Conservation (phyloP, 1,139 yeast species). For the Yamadazyma taylorii region DNA sequence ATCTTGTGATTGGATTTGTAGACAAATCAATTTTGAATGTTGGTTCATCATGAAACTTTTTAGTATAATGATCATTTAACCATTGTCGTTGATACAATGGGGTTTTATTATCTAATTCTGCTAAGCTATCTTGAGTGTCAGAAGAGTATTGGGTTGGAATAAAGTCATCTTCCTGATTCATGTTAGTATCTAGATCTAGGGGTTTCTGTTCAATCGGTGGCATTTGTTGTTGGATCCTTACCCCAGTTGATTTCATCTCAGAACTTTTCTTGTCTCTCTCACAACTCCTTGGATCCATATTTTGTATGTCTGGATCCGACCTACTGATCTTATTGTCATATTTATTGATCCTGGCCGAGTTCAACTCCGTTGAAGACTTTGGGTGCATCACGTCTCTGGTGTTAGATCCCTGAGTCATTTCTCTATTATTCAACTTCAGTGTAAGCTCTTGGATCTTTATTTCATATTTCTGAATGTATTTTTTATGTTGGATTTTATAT, state of each 20-base stretch:
- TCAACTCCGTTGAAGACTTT: too few species aligned
- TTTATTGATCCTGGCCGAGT: not conserved
- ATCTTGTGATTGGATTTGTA: conserved; percentile 27
- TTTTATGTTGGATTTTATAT: conserved; percentile 14
- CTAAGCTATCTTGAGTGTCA: conserved; percentile 9
- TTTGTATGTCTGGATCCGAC: not conserved
- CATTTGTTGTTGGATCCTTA: too few species aligned
- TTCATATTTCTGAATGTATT: conserved; percentile 14
- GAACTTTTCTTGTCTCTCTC: too few species aligned
- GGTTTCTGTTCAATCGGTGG: too few species aligned
- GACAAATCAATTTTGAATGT: conserved; percentile 26
- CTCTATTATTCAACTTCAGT: not conserved
- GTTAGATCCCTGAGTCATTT: too few species aligned
- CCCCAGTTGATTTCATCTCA: too few species aligned
- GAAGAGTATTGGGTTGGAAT: conserved; percentile 14
- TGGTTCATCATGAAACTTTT: conserved; percentile 21
- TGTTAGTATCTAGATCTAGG: too few species aligned
- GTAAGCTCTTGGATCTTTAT: conserved; percentile 11
- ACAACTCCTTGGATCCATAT: too few species aligned
- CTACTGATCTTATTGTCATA: not conserved
- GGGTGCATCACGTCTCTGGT: not conserved
- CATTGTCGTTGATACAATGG: conserved; percentile 34
- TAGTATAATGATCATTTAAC: conserved; percentile 25
- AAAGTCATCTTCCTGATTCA: conserved; percentile 1
- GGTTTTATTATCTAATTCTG: conserved; percentile 11